Evolutionary conservation across 257 asterid species (phyloP), one percentile per base, ranked within the genome.

Genomic region (Penstemon newberryi): DNA sequence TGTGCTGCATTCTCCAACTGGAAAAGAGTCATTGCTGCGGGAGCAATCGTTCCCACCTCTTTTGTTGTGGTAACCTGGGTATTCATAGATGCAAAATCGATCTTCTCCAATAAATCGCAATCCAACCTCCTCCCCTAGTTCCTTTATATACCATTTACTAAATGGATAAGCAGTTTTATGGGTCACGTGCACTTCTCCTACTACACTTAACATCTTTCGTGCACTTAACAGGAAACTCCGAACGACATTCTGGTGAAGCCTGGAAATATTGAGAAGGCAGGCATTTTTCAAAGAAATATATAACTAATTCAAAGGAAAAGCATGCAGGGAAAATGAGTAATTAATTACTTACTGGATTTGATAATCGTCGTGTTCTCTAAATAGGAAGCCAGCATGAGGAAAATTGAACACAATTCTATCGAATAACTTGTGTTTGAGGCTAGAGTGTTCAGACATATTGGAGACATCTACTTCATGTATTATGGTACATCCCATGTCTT

Each of bases 391-490:
- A 4, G 80, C 82, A 0, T 76, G 82, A 1, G 87, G 82, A 38
- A 82, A 82, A 33, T 82, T 82, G 36, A 67, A 82, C 0, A 79
- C 87, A 25, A 82, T 71, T 59, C 80, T 67, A 25, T 82, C 79
- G 38, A 79, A 82, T 37, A 38, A 56, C 5, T 3, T 49, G 53
- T 33, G 18, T 9, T 9, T 18, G 0, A 73, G 57, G 9, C 5
- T 8, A 19, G 7, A 65, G 56, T 76, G 70, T 4, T 12, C 3
- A 5, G 41, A 15, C 86, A 81, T 78, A 41, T 44, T 53, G 44
- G 7, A 9, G 0, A 75, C 81, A 41, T 81, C 69, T 1, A 81
- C 73, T 3, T 41, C 46, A 8, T 78, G 83, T 0, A 73, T n/a
- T 7, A 81, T 10, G 51, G 68, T 78, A 45, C 81, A 70, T 10